These are phyloP conservation scores for Krasilnikovozyma curviuscula DNA, from an alignment of 768 basidiomycete genomes.

Conservation along the genomic window DNA sequence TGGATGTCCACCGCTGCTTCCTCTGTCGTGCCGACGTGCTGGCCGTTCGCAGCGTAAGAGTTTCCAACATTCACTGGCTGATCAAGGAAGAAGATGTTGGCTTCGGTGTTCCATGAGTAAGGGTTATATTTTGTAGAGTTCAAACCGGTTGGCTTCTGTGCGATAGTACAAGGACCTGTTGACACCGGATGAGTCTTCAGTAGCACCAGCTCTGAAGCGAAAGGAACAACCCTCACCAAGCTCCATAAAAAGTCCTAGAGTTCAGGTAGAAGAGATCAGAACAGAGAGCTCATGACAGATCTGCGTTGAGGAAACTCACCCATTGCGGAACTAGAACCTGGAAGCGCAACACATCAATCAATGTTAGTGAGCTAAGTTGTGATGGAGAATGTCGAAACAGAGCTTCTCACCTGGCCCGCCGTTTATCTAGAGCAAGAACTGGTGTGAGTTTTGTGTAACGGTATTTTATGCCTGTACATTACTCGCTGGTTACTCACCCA, in stretches of 20 bases:
- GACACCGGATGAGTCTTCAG: background rate
- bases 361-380: background rate
- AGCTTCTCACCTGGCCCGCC: background rate
- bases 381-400: constrained; percentile 2
- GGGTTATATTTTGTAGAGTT: constrained; percentile 4
- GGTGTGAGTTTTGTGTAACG: no score
- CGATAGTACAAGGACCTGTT: constrained; percentile 8
- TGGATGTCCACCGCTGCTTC: constrained; percentile 53
- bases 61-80: constrained; percentile 15
- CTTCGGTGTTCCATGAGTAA: constrained; percentile 13
- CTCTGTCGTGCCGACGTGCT: constrained; percentile 34
- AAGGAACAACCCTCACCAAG: background rate
- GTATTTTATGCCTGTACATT: no score
- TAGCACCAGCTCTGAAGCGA: background rate
- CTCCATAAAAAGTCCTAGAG: background rate
- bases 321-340: background rate
- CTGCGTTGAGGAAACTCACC: background rate
- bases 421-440: background rate
- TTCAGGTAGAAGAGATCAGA: background rate
- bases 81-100: constrained; percentile 15
- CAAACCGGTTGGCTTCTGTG: background rate
- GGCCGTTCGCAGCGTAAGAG: constrained; percentile 15
- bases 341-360: no score
- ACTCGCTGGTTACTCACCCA: constrained; percentile 5
- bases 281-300: no score